A percentile compares a stretch with the other conserved stretches of the same genome.
Conservation (phyloP, 2,329 filamentous ascomycete species). For the Paramyrothecium sp. region DNA sequence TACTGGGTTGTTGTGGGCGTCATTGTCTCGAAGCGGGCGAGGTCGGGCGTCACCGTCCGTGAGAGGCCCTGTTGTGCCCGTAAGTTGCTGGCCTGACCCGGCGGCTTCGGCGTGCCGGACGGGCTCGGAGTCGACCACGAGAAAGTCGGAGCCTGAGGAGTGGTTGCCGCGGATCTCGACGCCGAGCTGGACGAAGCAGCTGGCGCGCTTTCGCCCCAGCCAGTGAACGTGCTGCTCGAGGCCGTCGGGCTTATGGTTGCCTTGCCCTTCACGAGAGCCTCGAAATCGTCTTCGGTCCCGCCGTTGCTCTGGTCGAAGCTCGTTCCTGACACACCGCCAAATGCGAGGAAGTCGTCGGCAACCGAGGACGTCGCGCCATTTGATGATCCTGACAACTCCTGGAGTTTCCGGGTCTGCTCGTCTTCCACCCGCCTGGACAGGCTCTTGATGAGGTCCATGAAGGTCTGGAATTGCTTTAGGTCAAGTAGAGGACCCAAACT, state of each 20-base stretch:
- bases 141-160: conserved; percentile 50
- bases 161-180: conserved; percentile 31
- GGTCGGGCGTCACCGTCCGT: conserved; percentile 59
- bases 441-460: conserved; percentile 84
- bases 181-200: conserved; percentile 33
- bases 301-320: conserved; percentile 51
- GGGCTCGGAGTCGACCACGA: conserved; percentile 63
- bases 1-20: conserved; percentile 61
- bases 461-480: conserved; percentile 81
- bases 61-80: conserved; percentile 41
- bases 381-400: conserved; percentile 69
- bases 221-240: conserved; percentile 39
- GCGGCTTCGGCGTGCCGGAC: conserved; percentile 26
- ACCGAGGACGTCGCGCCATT: conserved; percentile 47
- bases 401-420: conserved; percentile 84
- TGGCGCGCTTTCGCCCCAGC: conserved; percentile 47
- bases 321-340: conserved; percentile 64
- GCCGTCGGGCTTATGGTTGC: conserved; percentile 27
- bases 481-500: conserved; percentile 86
- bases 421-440: conserved; percentile 80
- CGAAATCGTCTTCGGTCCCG: conserved; percentile 73
- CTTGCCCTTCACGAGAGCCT: conserved; percentile 79
- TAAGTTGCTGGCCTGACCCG: conserved; percentile 29
- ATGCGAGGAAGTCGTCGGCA: conserved; percentile 68
- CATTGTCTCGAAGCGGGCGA: conserved; percentile 53